Percentiles rank a stretch among this genome's conserved stretches.
Evolutionary conservation across 352 stramenopile species (phyloP).

Genomic region (Thalassiosira livingstoniorum): DNA sequence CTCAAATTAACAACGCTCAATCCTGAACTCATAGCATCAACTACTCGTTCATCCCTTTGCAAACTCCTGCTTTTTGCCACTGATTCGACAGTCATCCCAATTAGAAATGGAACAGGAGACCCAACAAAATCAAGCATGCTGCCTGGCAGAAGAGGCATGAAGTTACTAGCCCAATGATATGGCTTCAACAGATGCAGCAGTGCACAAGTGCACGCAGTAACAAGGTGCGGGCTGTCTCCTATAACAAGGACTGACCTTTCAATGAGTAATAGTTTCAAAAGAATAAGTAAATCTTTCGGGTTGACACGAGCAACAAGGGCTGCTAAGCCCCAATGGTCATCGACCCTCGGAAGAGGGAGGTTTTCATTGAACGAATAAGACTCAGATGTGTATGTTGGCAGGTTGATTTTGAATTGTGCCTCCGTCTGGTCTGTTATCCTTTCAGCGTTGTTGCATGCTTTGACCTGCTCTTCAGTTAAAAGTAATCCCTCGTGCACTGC

Average conservation of each 20-base stretch:
- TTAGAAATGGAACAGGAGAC: slow-evolving; percentile 30
- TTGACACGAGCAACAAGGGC: slow-evolving; percentile 14
- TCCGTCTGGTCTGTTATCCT: too few species aligned
- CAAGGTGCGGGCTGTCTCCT: slow-evolving; percentile 13
- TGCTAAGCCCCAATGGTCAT: slow-evolving; percentile 23
- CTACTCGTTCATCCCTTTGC: slow-evolving; percentile 9
- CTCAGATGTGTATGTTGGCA: not conserved
- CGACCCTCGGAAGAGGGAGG: slow-evolving; percentile 29
- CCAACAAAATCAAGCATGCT: slow-evolving; percentile 40
- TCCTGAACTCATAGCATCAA: slow-evolving; percentile 31
- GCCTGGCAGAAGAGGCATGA: slow-evolving; percentile 24
- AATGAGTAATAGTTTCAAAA: slow-evolving; percentile 30
- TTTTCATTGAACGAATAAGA: slow-evolving; percentile 1
- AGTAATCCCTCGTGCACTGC: too few species aligned
- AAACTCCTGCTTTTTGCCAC: not conserved
- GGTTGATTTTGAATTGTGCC: not conserved
- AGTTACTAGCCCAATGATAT: slow-evolving; percentile 25
- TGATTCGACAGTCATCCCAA: slow-evolving; percentile 19
- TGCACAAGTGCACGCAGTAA: slow-evolving; percentile 20
- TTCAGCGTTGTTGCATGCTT: too few species aligned
- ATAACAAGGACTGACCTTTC: slow-evolving; percentile 26
- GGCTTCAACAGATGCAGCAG: slow-evolving; percentile 21
- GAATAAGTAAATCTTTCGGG: not conserved
- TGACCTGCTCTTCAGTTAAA: too few species aligned
- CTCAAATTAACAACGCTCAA: slow-evolving; percentile 38